Conservation (phyloP, 352 stramenopile genomes). For the Peronospora farinosa region DNA sequence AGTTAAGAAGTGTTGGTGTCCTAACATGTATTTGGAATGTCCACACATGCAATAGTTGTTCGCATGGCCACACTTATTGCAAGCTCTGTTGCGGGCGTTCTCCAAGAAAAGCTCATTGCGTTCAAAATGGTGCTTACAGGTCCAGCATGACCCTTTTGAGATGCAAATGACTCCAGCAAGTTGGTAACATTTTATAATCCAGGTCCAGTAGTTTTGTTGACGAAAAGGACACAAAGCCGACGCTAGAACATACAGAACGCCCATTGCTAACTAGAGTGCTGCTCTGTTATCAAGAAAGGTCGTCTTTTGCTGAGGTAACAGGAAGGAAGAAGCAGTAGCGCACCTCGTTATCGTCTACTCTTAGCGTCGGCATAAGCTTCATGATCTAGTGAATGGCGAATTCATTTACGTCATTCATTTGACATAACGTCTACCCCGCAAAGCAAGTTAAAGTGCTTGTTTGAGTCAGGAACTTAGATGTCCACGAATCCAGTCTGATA, state of each 20-base stretch:
- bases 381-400: slow-evolving; percentile 2
- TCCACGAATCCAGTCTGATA: slow-evolving; percentile 12
- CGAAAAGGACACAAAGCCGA: slow-evolving; percentile 34
- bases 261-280: slow-evolving; percentile 7
- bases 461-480: no score
- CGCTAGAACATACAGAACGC: slow-evolving; percentile 25
- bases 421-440: no score
- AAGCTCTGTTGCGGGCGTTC: slow-evolving; percentile 5
- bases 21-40: slow-evolving; percentile 23
- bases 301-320: background rate
- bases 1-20: slow-evolving; percentile 6
- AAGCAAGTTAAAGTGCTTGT: no score
- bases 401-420: background rate
- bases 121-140: slow-evolving; percentile 72
- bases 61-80: background rate
- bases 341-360: slow-evolving; percentile 23
- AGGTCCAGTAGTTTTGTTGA: slow-evolving; percentile 55
- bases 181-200: slow-evolving; percentile 80
- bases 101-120: slow-evolving; percentile 40
- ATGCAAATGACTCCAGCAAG: slow-evolving; percentile 74
- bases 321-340: slow-evolving; percentile 43
- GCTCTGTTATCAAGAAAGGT: slow-evolving; percentile 8
- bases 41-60: slow-evolving; percentile 4
- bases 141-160: slow-evolving; percentile 62
- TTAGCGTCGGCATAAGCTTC: slow-evolving; percentile 23